A percentile compares a stretch with the other conserved stretches of the same genome.
Evolutionary conservation across 768 basidiomycete genomes (phyloP).

Genomic region (Mycena vitilis): DNA sequence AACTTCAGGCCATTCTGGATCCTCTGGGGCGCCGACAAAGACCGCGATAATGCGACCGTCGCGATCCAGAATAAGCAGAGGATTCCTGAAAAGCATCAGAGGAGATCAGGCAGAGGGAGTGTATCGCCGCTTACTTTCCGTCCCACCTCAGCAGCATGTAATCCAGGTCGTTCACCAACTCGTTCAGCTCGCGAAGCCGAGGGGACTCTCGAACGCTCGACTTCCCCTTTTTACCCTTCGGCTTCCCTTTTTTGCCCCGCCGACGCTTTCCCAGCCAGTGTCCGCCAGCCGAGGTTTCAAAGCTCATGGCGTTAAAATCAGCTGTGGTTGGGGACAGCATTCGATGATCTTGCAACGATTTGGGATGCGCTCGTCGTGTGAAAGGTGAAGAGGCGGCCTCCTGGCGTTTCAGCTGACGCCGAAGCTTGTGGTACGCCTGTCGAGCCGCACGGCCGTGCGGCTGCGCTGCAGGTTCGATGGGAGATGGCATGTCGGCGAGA

Average conservation of each 20-base stretch:
- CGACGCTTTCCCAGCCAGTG: background rate
- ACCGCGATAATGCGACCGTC: conserved; percentile 20
- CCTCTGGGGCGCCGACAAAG: conserved; percentile 33
- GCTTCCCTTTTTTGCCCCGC: background rate
- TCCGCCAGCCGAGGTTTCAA: background rate
- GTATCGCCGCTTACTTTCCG: conserved; percentile 10
- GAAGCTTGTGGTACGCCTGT: background rate
- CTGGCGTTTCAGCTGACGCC: conserved; percentile 2
- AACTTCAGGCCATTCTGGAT: conserved; percentile 18
- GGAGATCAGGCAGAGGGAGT: background rate
- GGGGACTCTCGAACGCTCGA: too few species aligned
- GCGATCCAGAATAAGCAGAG: conserved; percentile 20
- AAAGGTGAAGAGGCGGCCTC: background rate
- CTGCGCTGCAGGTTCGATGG: too few species aligned
- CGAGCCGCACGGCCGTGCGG: background rate
- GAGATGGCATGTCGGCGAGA: background rate
- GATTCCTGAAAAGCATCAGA: background rate
- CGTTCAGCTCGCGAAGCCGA: background rate
- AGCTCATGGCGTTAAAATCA: background rate
- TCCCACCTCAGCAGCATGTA: conserved; percentile 9
- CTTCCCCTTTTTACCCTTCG: background rate
- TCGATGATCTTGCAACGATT: background rate
- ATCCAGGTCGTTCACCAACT: background rate
- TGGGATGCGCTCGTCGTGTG: background rate
- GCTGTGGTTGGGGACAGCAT: background rate